These are phyloP conservation scores for Macaranga tanarius DNA, from an alignment of 441 rosid genomes.

Conservation along the genomic window DNA sequence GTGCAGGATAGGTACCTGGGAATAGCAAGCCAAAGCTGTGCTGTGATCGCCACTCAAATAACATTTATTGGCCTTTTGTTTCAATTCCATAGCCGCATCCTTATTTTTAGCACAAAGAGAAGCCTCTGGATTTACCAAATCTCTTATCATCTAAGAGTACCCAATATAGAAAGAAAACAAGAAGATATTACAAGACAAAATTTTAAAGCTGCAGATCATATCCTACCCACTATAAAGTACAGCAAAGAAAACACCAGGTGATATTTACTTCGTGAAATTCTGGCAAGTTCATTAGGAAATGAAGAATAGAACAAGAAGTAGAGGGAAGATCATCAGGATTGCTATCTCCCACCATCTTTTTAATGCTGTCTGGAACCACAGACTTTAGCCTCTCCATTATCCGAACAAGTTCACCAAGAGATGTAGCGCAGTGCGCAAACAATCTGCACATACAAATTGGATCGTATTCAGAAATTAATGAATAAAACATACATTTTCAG, in stretches of 20 bases:
- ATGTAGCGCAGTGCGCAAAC: no score
- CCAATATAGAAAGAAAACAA: not conserved
- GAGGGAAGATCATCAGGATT: constrained; percentile 41
- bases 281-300: constrained; percentile 42
- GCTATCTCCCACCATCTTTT: constrained; percentile 36
- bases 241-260: constrained; percentile 5
- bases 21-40: constrained; percentile 55
- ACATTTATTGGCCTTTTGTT: constrained; percentile 58
- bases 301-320: constrained; percentile 46
- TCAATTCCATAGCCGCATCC: constrained; percentile 55
- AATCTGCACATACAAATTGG: no score
- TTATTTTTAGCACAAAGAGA: constrained; percentile 56
- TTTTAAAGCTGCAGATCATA: not conserved
- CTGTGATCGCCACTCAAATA: constrained; percentile 41
- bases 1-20: constrained; percentile 36
- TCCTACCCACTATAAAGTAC: not conserved
- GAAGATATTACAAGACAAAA: not conserved
- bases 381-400: constrained; percentile 66
- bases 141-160: constrained; percentile 24
- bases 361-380: constrained; percentile 47
- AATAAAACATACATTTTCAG: no score
- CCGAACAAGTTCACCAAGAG: no score
- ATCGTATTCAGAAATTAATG: no score
- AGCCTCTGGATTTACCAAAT: constrained; percentile 43
- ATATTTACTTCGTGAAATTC: constrained; percentile 53